Conservation (phyloP, 2,329 filamentous ascomycete genomes). For the Alternaria ventricosa region DNA sequence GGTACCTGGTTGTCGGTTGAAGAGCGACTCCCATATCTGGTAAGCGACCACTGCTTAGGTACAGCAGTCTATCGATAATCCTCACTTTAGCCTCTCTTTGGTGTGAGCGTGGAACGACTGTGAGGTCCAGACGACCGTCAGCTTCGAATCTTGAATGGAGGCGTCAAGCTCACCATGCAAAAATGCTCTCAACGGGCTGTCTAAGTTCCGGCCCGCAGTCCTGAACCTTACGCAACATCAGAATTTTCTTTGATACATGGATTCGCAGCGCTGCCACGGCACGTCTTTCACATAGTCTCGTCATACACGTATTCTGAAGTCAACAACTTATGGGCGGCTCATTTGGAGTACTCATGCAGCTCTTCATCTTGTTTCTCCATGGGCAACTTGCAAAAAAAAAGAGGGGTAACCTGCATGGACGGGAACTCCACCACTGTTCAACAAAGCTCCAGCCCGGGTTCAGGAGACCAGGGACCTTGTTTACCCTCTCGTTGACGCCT, state of each 20-base stretch:
- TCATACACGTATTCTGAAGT: not conserved
- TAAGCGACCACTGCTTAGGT: not conserved
- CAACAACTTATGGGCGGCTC: not conserved
- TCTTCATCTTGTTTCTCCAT: not conserved
- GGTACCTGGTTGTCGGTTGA: not conserved
- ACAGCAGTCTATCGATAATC: not conserved
- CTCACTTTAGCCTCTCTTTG: not conserved
- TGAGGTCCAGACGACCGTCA: not conserved
- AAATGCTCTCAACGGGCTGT: not conserved
- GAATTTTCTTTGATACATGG: constrained; percentile 1
- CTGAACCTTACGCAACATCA: not conserved
- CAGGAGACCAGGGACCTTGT: not conserved
- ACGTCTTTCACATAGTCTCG: not conserved
- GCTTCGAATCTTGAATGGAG: not conserved
- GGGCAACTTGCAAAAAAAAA: not conserved
- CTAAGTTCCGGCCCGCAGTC: constrained; percentile 1
- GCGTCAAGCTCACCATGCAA: not conserved
- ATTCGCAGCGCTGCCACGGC: not conserved
- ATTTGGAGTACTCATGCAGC: not conserved
- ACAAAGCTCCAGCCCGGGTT: not conserved
- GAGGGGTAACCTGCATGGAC: not conserved
- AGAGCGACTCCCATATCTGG: not conserved
- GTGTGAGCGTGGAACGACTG: not conserved
- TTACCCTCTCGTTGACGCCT: not conserved
- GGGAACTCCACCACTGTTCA: not conserved